phyloP scores from a whole-genome alignment of 2,329 filamentous ascomycete genomes.

The Epichloe typhina region DNA sequence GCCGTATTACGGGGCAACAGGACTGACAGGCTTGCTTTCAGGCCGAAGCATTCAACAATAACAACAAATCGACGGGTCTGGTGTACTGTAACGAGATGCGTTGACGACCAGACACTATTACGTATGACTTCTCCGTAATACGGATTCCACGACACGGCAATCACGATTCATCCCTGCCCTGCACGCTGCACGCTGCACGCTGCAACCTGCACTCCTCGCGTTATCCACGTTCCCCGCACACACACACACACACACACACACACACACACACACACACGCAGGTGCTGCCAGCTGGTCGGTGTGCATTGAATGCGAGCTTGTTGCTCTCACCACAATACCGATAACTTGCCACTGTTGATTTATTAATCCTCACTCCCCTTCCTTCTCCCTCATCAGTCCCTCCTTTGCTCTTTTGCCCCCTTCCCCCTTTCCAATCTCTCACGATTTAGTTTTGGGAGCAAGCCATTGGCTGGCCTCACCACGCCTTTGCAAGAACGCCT shows the following conservation, averaged over 20 bases:
- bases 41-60: background rate
- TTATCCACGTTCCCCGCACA: too few relatives aligned
- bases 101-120: too few relatives aligned
- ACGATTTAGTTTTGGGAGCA: background rate
- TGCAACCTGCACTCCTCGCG: too few relatives aligned
- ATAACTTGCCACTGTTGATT: background rate
- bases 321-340: too few relatives aligned
- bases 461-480: background rate
- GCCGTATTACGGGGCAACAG: background rate
- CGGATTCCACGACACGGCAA: too few relatives aligned
- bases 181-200: too few relatives aligned
- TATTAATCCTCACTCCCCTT: background rate
- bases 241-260: too few relatives aligned
- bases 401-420: background rate
- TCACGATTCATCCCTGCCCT: too few relatives aligned
- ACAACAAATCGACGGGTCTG: background rate
- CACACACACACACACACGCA: background rate
- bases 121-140: too few relatives aligned
- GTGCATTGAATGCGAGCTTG: background rate
- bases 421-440: background rate
- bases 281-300: slow-evolving; percentile 1
- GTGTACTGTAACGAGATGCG: background rate
- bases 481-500: background rate
- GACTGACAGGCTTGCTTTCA: background rate
- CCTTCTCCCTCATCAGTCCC: background rate